These are phyloP conservation scores for Chrysoporthe austroafricana DNA, from an alignment of 2,329 filamentous ascomycete genomes.

Conservation along the genomic window DNA sequence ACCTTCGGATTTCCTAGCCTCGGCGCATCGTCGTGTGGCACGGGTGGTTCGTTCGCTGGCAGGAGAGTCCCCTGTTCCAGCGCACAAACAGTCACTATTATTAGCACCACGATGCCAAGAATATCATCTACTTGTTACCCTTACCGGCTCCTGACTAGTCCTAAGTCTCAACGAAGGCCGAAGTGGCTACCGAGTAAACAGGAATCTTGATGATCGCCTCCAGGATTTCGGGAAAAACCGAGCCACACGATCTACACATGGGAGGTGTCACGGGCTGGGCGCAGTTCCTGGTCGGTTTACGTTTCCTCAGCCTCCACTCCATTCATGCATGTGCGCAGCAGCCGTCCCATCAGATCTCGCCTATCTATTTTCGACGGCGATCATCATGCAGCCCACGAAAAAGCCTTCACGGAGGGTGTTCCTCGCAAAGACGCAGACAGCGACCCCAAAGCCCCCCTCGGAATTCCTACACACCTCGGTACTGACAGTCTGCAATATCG, in stretches of 20 bases:
- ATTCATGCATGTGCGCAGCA: not conserved
- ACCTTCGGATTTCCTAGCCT: not conserved
- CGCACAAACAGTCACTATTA: not conserved
- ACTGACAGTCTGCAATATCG: no score
- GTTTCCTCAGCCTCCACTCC: not conserved
- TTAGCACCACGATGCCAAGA: not conserved
- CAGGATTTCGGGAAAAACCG: not conserved
- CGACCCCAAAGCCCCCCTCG: no score
- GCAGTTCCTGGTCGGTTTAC: not conserved
- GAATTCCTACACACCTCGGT: no score
- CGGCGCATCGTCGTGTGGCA: not conserved
- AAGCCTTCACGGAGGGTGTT: no score
- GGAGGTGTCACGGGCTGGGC: conserved; percentile 3
- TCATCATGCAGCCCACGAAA: not conserved
- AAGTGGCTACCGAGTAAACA: not conserved
- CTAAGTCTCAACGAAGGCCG: not conserved
- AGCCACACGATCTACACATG: not conserved
- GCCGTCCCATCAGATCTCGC: not conserved
- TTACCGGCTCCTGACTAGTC: not conserved
- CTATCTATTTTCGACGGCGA: not conserved
- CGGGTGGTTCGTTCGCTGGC: not conserved
- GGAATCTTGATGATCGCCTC: not conserved
- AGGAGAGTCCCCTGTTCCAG: no score
- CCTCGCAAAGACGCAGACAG: not conserved
- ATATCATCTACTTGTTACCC: not conserved